Base-by-base conservation (phyloP, 2,329 filamentous ascomycete genomes). In the Pseudogymnoascus sp. region DNA sequence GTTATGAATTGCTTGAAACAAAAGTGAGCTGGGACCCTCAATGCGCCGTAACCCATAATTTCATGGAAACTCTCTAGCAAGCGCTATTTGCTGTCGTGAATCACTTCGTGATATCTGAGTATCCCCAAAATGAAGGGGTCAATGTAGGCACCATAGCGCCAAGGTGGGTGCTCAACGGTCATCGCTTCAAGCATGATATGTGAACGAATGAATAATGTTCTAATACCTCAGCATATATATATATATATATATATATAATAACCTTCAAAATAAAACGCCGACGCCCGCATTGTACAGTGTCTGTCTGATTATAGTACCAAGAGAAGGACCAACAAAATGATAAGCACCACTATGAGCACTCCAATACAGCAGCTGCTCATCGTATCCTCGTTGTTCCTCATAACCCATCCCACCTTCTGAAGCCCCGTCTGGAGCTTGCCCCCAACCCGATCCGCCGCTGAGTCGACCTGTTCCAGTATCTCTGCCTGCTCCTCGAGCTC, bases 401-500 rank as follows among this genome's bases (percentile, higher is more conserved):
- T 89, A 63, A 99, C 87, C 74, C 89, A 84, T 66, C 86, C 85
- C 69, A 99, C 84, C 77, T 89, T 93, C 76, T 90, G 88, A 78
- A 97, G 84, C 17, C 94, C 94, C 61, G 82, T 91, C 76, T 91
- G 85, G 69, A 99, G 75, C 71, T 94, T 87, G 1, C 90, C 89
- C 11, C 90, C 89, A 1, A 99, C 92, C 35, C 93, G 82, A 73
- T 97, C 92, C 3, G 90, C 91, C 62, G 96, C 79, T 31, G 81
- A 83, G 74, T 97, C 93, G 40, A 95, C 88, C 60, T 89, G 86
- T 65, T 94, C 87, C 62, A 99, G 80, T 83, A 97, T 88, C 74
- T 92, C 90, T 21, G 82, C 83, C 79, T 99, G 94, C 77, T 99
- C 94, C 75, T 97, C 95, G 50, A 99, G 79, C 78, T 99, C 94